Conservation (phyloP, 192 early-diverging fungal genomes). For the Glomus cerebriforme region DNA sequence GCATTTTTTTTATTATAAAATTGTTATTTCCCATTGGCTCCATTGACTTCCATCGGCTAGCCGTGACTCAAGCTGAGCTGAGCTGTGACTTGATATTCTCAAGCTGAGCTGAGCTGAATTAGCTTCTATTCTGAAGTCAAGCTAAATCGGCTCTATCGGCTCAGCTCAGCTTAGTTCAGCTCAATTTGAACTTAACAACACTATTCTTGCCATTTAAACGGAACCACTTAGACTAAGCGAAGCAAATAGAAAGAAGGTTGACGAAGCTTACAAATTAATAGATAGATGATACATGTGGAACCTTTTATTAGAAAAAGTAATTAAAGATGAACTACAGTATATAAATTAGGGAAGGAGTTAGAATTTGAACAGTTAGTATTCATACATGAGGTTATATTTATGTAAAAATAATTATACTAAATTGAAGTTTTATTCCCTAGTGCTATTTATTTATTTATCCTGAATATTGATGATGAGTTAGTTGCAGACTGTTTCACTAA, state of each 20-base stretch:
- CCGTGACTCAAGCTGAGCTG: too few relatives aligned
- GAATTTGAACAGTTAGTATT: constrained; percentile 31
- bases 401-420: not conserved
- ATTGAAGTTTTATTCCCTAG: constrained; percentile 26
- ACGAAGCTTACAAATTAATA: constrained; percentile 17
- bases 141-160: too few relatives aligned
- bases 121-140: too few relatives aligned
- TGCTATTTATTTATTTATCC: constrained; percentile 31
- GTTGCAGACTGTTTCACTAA: constrained; percentile 23
- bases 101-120: too few relatives aligned
- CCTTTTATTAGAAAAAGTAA: constrained; percentile 20
- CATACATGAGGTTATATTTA: not conserved
- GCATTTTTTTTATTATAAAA: too few relatives aligned
- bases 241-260: constrained; percentile 3
- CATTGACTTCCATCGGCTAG: too few relatives aligned
- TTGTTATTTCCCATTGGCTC: too few relatives aligned
- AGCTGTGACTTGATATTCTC: too few relatives aligned
- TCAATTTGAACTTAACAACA: too few relatives aligned
- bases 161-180: too few relatives aligned
- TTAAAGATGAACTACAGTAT: constrained; percentile 33
- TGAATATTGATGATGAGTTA: constrained; percentile 30
- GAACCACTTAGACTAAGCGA: constrained; percentile 9
- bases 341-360: constrained; percentile 6
- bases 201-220: not conserved
- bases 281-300: constrained; percentile 25